Base-by-base conservation (phyloP, 192 early-diverging fungal genomes). In the Coemansia guatemalensis region DNA sequence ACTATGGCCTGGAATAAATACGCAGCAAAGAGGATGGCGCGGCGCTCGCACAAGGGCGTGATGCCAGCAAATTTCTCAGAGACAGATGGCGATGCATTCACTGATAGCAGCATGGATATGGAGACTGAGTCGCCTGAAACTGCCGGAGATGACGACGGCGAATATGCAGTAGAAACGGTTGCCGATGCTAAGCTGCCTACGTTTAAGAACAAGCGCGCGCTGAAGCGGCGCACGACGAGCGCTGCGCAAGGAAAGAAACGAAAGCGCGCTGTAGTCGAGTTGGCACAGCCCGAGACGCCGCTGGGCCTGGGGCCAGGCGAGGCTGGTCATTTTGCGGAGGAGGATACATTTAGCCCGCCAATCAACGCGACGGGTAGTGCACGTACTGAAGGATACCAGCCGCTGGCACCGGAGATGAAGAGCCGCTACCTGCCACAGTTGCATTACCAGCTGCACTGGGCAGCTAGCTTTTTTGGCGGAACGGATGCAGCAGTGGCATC, bases 311-410 rank as follows among this genome's bases (percentile, higher is more conserved):
- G 52, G 25, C 9, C 52, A 12, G 23, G 52, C 25, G 25, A 11
- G 14, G 14, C 52, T 17, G 25, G 25, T 4, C 50, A 52, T 22
- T 26, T 22, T 52, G 50, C 20, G 50, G 7, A 50, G 8, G 26
- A 53, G 9, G 62, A 56, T 20, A 23, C 23, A 5, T 69, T 65
- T 5, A 51, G 59, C 20, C 67, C 80, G 20, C 82, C 73, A 11
- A 64, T 71, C 32, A 85, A 92, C 60, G 67, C 72, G 39, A 88
- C 88, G 14, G 94, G 93, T 22, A 85, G 85, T 48, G 95, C 94
- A 6, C 86, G 95, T 54, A 94, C 93, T 1, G 88, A 94, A 65
- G 90, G 90, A 0, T 91, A 87, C 67, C 89, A 89, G 65, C 58
- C 70, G 51, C 88, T 95, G 27, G 79, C 90, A 0, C 80, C 84